Evolutionary conservation across 331 rosid genomes (phyloP).

Genomic region (Telfairia occidentalis): DNA sequence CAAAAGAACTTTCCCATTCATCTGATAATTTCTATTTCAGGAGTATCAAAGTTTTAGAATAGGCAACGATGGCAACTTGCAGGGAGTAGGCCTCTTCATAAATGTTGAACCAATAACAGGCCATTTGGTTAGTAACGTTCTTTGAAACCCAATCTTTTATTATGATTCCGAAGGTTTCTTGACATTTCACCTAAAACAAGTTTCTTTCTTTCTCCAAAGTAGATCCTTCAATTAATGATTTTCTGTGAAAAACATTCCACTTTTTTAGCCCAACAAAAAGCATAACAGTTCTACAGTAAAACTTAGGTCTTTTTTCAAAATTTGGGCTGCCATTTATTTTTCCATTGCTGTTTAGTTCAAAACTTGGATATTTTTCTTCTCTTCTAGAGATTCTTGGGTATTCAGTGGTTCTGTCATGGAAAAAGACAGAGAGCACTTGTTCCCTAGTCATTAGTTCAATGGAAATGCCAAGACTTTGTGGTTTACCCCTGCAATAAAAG

Average conservation of each 20-base stretch:
- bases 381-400: neutral
- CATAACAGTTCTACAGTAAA: neutral
- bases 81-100: conserved; percentile 89
- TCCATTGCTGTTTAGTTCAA: neutral
- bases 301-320: neutral
- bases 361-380: neutral
- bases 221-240: neutral
- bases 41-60: conserved; percentile 86
- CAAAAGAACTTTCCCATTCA: neutral
- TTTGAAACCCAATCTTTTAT: neutral
- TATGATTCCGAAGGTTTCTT: neutral
- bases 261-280: neutral
- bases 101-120: conserved; percentile 73
- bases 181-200: neutral
- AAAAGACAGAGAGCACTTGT: neutral
- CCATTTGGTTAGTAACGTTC: conserved; percentile 56
- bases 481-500: neutral
- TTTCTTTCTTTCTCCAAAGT: neutral
- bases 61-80: conserved; percentile 80
- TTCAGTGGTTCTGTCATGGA: neutral
- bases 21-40: conserved; percentile 30
- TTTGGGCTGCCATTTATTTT: neutral
- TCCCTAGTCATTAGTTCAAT: neutral
- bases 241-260: neutral
- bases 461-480: neutral